Evolutionary conservation across 352 stramenopile species (phyloP), one percentile per base, ranked within the genome.

Genomic region (Globisporangium irregulare): DNA sequence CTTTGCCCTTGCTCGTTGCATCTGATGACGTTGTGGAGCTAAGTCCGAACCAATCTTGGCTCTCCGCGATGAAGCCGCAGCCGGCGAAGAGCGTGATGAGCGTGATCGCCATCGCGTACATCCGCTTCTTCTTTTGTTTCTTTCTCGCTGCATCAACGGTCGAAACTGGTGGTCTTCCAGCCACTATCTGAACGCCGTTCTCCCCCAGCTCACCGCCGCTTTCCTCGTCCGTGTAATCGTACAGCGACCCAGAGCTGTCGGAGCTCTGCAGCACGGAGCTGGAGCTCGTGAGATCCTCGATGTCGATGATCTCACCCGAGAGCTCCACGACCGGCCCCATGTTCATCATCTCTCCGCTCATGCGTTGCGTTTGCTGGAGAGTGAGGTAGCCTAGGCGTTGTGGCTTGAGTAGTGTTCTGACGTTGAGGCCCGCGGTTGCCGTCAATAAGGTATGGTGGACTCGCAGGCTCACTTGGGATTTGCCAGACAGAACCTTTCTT

Each of bases 191-290:
- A 20, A 46, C 38, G 4, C 38, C 38, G 38, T 46, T 46, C 38
- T 46, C 24, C 15, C 29, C 41, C 4, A 54, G n/a, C 12, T 55
- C 27, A 4, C 36, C 63, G 8, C n/a, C 25, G 1, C 24, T n/a
- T 48, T 60, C 34, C 15, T 70, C 64, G 15, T 69, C 57, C 29
- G 38, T 46, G 38, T 65, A 58, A 32, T 70, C 65, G 34, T 61
- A n/a, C 22, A 66, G 2, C 4, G 48, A 65, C 4, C 51, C 34
- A 9, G 64, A 46, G 46, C 64, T 56, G 57, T 53, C 64, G 57
- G 56, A 61, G 64, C 64, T 65, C 32, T 61, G 64, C 64, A 70
- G 50, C 43, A 69, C 60, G 20, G 57, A 53, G 22, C 64, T 64
- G 12, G 29, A 27, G 22, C 18, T 51, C n/a, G 64, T 53, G 56